Evolutionary conservation across 176 grass and related monocot species (phyloP).

Genomic region (Thinopyrum elongatum): DNA sequence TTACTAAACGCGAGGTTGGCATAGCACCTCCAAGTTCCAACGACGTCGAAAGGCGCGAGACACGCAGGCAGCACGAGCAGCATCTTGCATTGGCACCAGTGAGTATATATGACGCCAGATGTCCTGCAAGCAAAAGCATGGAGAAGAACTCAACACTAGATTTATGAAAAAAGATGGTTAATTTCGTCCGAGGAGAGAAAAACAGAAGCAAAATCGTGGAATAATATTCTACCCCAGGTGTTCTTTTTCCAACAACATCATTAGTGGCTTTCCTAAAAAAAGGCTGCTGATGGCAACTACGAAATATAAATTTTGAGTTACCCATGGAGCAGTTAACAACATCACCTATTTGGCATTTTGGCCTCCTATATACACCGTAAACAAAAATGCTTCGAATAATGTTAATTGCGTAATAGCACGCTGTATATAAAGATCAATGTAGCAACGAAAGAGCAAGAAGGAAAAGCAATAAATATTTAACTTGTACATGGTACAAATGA

Average conservation of each 20-base stretch:
- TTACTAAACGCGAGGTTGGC: neutral
- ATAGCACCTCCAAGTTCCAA: neutral
- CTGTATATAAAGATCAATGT: neutral
- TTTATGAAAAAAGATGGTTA: neutral
- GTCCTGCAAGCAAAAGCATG: neutral
- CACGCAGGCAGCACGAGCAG: neutral
- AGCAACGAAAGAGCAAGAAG: neutral
- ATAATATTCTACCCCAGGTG: no score
- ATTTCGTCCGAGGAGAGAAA: neutral
- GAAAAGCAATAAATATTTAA: neutral
- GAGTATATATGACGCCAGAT: neutral
- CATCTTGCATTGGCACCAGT: neutral
- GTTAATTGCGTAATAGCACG: neutral
- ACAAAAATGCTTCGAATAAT: neutral
- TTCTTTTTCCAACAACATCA: neutral
- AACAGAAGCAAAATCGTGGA: neutral
- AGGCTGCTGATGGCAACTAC: no score
- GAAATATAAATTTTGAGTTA: no score
- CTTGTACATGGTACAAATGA: neutral
- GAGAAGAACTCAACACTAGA: neutral
- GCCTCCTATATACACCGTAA: neutral
- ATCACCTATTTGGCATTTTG: no score
- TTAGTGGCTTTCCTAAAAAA: neutral
- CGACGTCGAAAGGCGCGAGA: neutral
- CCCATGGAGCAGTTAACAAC: no score